phyloP scores from a whole-genome alignment of 2,329 filamentous ascomycete genomes.

The Furcasterigmium sp. region DNA sequence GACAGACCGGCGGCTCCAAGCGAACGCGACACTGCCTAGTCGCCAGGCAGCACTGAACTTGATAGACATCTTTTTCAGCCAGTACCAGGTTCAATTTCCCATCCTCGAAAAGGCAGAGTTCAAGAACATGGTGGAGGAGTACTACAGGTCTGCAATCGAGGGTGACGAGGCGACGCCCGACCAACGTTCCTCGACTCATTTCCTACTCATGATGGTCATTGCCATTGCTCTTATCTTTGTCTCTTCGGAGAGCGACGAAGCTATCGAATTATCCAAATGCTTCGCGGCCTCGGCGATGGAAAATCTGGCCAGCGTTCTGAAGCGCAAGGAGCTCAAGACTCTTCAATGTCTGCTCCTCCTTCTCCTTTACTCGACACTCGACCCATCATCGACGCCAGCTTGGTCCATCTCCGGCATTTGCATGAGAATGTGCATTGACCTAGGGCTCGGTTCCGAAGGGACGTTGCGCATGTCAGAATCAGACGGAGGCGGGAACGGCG shows the following conservation, averaged over 20 bases:
- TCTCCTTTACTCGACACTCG: constrained; percentile 13
- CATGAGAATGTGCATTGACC: constrained; percentile 17
- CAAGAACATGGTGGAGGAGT: not conserved
- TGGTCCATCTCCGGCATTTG: constrained; percentile 18
- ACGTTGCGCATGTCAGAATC: constrained; percentile 4
- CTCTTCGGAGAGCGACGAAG: constrained; percentile 14
- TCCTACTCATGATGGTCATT: constrained; percentile 16
- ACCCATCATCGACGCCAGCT: constrained; percentile 13
- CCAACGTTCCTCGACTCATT: constrained; percentile 10
- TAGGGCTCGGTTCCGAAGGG: constrained; percentile 15
- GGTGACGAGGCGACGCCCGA: too few relatives aligned
- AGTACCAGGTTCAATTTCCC: constrained; percentile 17
- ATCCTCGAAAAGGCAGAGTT: constrained; percentile 14
- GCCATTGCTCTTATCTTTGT: constrained; percentile 12
- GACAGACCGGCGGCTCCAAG: too few relatives aligned
- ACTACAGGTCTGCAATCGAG: too few relatives aligned
- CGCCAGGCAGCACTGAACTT: constrained; percentile 13
- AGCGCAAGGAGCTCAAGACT: constrained; percentile 12
- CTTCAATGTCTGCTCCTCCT: constrained; percentile 15
- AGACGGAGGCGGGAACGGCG: not conserved
- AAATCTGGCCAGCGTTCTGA: constrained; percentile 13
- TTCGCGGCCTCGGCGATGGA: constrained; percentile 13
- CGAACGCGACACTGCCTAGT: constrained; percentile 5
- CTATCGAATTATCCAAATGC: constrained; percentile 10
- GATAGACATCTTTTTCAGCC: constrained; percentile 14